Evolutionary conservation across 805 yeast species (phyloP), one percentile per base, ranked within the genome.

Genomic region (Wickerhamomyces bisporus): DNA sequence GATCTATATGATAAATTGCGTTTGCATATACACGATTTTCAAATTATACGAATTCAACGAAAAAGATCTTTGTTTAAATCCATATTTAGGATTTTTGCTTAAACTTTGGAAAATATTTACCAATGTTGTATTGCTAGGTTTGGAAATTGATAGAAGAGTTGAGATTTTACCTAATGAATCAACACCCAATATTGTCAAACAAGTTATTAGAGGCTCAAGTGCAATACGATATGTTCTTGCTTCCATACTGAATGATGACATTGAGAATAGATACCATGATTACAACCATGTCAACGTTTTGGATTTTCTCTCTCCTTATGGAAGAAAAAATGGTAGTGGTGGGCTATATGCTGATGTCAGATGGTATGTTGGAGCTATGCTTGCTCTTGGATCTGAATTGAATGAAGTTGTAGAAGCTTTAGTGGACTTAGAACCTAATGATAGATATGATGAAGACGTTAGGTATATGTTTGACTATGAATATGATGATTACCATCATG

Each of bases 101-200:
- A 73, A 75, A 33, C 52, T 76, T 6, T 84, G 93, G 91, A 79
- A 80, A 48, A 69, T 74, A 30, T 75, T 77, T 48, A 79, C 88
- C 2, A 70, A 70, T 41, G 67, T 79, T 3, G 68, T 83, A 1
- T 56, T 75, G 9, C 57, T 77, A 7, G 86, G 86, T 0, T 58
- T 83, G 6, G 84, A 79, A 48, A 68, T 76, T 25, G 82, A 77
- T 49, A 56, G 81, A 43, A 47, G 69, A 36, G 68, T 69, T 38
- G 81, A 73, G 50, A 67, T 63, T 30, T 53, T 54, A 5, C 40
- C 42, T 5, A 21, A 30, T 11, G 42, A 41, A 30, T 25, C 33
- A 6, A 64, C 72, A 0, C 82, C 83, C 7, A 57, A 63, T 26
- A 52, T 70, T 12, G 66, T 77, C 6, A 58, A 71, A 23, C 68